Percentiles rank a stretch among this genome's conserved stretches.
These are phyloP conservation scores for Cyathus striatus DNA, from an alignment of 768 basidiomycete species.

Conservation along the genomic window DNA sequence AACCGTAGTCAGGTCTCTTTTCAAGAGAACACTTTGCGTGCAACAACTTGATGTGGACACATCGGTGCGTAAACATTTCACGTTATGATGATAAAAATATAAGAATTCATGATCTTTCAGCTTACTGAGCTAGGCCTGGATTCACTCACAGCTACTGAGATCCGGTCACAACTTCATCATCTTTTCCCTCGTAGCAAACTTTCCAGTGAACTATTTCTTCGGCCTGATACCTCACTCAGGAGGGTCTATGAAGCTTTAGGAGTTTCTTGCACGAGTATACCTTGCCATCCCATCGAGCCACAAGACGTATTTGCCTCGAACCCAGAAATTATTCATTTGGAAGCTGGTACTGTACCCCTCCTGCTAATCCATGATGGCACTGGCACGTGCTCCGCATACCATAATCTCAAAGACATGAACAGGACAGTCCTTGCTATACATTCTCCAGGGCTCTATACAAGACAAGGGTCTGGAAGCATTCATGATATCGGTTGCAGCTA, in stretches of 20 bases:
- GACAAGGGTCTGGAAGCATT: conserved; percentile 1
- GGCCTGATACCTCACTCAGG: not conserved
- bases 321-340: conserved; percentile 2
- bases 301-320: conserved; percentile 1
- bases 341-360: not conserved
- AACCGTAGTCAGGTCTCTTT: no score
- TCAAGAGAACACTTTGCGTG: no score
- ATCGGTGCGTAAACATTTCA: no score
- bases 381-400: conserved; percentile 4
- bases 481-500: conserved; percentile 1
- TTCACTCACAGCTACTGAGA: conserved; percentile 4
- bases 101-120: no score
- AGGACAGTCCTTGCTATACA: conserved; percentile 3
- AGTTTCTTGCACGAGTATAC: not conserved
- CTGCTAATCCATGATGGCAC: conserved; percentile 6
- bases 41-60: no score
- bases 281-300: no score
- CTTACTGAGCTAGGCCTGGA: conserved; percentile 3
- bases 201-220: conserved; percentile 1
- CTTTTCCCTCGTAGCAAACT: not conserved
- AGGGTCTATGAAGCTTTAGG: not conserved
- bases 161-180: conserved; percentile 1
- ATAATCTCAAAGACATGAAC: conserved; percentile 1
- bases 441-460: conserved; percentile 1
- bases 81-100: no score